Conservation (phyloP, 2,329 filamentous ascomycete genomes). For the Colletotrichum sublineola region DNA sequence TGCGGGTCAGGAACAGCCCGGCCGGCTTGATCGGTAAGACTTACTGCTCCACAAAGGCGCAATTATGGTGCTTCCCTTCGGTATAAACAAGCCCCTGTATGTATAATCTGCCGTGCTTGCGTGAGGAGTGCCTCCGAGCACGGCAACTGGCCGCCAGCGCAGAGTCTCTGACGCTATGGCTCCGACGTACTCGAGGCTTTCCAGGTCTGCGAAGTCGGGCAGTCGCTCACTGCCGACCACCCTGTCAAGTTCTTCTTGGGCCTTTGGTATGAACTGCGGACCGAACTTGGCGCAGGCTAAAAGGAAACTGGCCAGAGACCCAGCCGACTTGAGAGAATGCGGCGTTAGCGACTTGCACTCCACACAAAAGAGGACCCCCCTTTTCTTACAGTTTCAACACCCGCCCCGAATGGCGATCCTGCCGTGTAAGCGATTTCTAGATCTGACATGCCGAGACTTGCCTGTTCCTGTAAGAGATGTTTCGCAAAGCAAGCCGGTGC, state of each 20-base stretch:
- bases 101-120: slow-evolving; percentile 58
- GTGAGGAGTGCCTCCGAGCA: slow-evolving; percentile 60
- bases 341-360: slow-evolving; percentile 42
- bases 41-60: slow-evolving; percentile 59
- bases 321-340: slow-evolving; percentile 60
- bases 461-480: slow-evolving; percentile 57
- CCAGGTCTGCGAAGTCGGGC: slow-evolving; percentile 54
- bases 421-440: slow-evolving; percentile 60
- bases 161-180: slow-evolving; percentile 57
- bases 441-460: slow-evolving; percentile 56
- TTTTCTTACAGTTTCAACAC: slow-evolving; percentile 56
- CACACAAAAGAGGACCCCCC: neutral
- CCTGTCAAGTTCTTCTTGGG: slow-evolving; percentile 55
- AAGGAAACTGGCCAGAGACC: slow-evolving; percentile 62
- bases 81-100: slow-evolving; percentile 60
- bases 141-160: slow-evolving; percentile 56
- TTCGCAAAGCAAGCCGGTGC: slow-evolving; percentile 58
- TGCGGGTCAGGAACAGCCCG: neutral
- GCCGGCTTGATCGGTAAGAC: slow-evolving; percentile 18
- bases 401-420: slow-evolving; percentile 60
- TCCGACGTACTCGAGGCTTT: slow-evolving; percentile 51
- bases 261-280: slow-evolving; percentile 60
- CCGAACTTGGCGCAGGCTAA: slow-evolving; percentile 66
- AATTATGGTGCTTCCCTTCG: slow-evolving; percentile 49
- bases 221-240: slow-evolving; percentile 54